These are phyloP conservation scores for Tylopilus sp. DNA, from an alignment of 1,284 basidiomycete species.

Conservation along the genomic window DNA sequence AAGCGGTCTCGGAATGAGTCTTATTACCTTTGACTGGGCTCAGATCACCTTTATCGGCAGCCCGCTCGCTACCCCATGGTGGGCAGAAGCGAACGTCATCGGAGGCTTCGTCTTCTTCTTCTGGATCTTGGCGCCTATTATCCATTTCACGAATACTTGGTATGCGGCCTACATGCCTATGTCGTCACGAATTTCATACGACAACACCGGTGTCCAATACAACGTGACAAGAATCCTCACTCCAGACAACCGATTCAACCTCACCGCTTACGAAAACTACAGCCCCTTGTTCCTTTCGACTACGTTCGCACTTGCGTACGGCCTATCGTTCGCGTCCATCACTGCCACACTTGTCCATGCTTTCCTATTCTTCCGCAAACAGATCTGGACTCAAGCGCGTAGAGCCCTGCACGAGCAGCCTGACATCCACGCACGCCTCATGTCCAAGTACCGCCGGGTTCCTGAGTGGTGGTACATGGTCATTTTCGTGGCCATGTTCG, in stretches of 20 bases:
- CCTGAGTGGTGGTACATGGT: constrained; percentile 71
- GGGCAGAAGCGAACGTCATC: constrained; percentile 79
- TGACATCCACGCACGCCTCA: constrained; percentile 70
- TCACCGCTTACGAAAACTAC: constrained; percentile 68
- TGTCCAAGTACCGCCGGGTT: constrained; percentile 67
- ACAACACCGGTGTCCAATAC: constrained; percentile 66
- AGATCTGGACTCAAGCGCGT: constrained; percentile 54
- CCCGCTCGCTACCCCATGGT: constrained; percentile 65
- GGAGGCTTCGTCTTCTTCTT: constrained; percentile 76
- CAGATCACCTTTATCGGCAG: constrained; percentile 54
- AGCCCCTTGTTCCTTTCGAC: constrained; percentile 81
- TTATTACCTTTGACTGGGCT: constrained; percentile 74
- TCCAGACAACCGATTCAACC: constrained; percentile 53
- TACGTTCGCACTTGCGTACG: constrained; percentile 68
- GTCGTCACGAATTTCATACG: constrained; percentile 50
- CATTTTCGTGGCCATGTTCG: constrained; percentile 48
- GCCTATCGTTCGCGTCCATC: constrained; percentile 63
- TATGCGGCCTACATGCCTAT: constrained; percentile 60
- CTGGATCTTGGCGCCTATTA: constrained; percentile 71
- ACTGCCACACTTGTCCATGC: constrained; percentile 71
- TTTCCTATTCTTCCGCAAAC: constrained; percentile 63
- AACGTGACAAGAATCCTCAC: constrained; percentile 66
- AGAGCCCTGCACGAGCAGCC: constrained; percentile 58
- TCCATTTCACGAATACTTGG: constrained; percentile 63
- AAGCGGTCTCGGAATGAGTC: constrained; percentile 73